Evolutionary conservation across 2,329 filamentous ascomycete genomes (phyloP).

Genomic region (Penicillium sp.): DNA sequence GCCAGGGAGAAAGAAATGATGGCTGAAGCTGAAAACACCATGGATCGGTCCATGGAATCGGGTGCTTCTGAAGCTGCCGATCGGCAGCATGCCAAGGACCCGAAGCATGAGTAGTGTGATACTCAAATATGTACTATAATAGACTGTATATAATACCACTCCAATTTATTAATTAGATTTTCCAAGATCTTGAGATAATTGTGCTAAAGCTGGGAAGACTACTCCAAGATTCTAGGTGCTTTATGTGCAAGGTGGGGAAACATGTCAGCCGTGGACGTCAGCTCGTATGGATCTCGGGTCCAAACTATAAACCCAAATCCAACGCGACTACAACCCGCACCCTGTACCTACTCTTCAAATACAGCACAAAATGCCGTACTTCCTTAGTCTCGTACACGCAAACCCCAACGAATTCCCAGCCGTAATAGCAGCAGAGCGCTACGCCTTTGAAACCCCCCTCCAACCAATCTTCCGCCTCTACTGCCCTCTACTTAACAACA

Average conservation of each 20-base stretch:
- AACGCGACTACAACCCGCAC: neutral
- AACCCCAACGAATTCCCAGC: neutral
- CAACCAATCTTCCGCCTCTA: conserved; percentile 4
- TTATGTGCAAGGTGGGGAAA: neutral
- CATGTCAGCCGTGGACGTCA: neutral
- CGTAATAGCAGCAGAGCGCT: conserved; percentile 1
- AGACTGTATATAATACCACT: neutral
- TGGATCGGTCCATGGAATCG: neutral
- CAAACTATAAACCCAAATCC: neutral
- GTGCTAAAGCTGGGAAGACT: no score
- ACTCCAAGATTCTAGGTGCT: neutral
- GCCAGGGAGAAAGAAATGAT: neutral
- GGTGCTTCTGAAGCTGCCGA: neutral
- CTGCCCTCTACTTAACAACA: conserved; percentile 1
- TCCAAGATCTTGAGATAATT: neutral
- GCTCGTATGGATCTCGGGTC: neutral
- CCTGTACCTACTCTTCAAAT: neutral
- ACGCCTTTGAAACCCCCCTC: conserved; percentile 3
- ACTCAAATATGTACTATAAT: neutral
- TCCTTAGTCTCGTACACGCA: neutral
- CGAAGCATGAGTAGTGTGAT: neutral
- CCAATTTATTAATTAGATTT: neutral
- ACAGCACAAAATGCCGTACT: neutral
- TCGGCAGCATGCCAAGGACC: neutral
- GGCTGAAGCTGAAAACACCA: neutral